These are phyloP conservation scores for Penicillium argentinense DNA, from an alignment of 495 filamentous ascomycete species.

Conservation along the genomic window DNA sequence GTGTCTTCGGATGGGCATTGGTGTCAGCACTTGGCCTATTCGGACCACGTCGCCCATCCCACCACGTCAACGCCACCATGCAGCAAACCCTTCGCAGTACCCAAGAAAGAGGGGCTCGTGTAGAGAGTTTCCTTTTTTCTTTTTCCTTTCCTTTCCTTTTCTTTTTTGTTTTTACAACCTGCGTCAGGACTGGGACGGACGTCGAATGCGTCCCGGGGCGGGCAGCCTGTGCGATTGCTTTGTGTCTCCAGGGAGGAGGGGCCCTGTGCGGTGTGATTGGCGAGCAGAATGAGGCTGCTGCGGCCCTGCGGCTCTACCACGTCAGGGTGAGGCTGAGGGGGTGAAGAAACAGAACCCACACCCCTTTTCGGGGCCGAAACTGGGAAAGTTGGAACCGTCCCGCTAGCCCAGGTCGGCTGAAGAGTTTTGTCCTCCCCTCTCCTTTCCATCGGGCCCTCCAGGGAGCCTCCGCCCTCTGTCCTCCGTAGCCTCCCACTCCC, in stretches of 20 bases:
- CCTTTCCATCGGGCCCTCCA: neutral
- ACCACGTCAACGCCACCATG: conserved; percentile 17
- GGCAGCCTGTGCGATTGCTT: neutral
- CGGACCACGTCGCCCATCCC: conserved; percentile 12
- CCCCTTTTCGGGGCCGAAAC: neutral
- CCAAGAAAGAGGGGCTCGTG: neutral
- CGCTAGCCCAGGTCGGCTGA: no score
- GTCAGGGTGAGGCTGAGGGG: conserved; percentile 27
- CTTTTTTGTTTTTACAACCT: neutral
- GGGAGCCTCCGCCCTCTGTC: no score
- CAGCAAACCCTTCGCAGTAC: conserved; percentile 2
- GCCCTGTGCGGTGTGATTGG: neutral
- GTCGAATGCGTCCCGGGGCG: no score
- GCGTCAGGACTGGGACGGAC: no score
- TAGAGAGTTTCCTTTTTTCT: no score
- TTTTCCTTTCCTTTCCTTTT: neutral
- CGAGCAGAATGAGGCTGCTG: conserved; percentile 21
- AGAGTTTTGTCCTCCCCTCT: neutral
- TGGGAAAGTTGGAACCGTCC: no score
- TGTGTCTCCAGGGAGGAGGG: neutral
- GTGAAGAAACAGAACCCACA: conserved; percentile 11
- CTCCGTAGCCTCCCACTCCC: no score
- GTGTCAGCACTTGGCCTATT: conserved; percentile 20
- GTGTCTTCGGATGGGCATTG: no score
- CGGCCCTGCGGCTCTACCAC: conserved; percentile 27